Evolutionary conservation across 805 yeast genomes (phyloP).

Genomic region (Zygotorulaspora danielsina): DNA sequence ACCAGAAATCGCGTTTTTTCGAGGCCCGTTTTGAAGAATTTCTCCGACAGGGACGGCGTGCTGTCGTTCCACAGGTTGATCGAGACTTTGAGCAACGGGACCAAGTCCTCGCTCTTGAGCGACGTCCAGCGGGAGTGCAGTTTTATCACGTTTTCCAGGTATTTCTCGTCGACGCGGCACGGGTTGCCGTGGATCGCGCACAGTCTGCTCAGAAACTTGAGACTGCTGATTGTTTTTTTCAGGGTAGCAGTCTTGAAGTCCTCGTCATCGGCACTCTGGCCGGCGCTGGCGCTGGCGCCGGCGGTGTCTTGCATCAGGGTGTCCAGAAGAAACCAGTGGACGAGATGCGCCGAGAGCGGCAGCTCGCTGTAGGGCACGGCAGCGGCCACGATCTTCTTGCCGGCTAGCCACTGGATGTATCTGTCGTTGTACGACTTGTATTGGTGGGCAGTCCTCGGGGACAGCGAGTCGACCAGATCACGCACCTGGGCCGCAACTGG

Average conservation of each 20-base stretch:
- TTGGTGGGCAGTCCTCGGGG: constrained; percentile 29
- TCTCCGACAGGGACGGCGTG: constrained; percentile 23
- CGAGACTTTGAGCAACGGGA: constrained; percentile 24
- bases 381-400: constrained; percentile 11
- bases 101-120: background rate
- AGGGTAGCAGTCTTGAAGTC: constrained; percentile 19
- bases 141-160: constrained; percentile 21
- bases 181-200: constrained; percentile 22
- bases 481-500: constrained; percentile 11
- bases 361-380: constrained; percentile 17
- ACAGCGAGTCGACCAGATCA: constrained; percentile 23
- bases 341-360: constrained; percentile 24
- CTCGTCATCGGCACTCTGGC: constrained; percentile 6
- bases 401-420: constrained; percentile 29
- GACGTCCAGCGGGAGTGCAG: constrained; percentile 17
- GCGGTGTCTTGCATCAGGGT: no score
- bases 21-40: constrained; percentile 27
- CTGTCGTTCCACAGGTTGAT: constrained; percentile 31
- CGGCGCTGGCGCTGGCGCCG: no score
- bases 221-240: constrained; percentile 23
- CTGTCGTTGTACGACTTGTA: constrained; percentile 29
- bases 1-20: constrained; percentile 31
- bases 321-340: constrained; percentile 30
- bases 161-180: constrained; percentile 20
- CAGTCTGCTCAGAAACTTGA: constrained; percentile 23